Base-by-base conservation (phyloP, 2,329 filamentous ascomycete species). In the Aspergillus japonicus region DNA sequence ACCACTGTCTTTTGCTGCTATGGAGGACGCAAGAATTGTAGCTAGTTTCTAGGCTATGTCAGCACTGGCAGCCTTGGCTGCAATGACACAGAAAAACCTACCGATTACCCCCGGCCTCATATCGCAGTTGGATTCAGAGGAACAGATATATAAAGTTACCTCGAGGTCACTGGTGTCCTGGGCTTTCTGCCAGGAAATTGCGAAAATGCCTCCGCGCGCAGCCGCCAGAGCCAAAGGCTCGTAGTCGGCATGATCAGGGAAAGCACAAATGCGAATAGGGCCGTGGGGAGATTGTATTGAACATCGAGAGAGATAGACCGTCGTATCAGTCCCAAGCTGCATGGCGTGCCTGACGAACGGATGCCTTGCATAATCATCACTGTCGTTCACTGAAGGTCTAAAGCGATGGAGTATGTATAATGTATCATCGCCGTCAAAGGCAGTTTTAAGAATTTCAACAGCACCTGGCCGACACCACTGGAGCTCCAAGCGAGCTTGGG, bases 151-250 rank as follows among this genome's bases (percentile, higher is more conserved):
- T n/a, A 74, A 59, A 11, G 71, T 51, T 11, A 77, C 73, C 21
- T 70, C 65, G 57, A 71, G 58, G 11, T 68, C 61, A 31, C 59
- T 23, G 8, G 48, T 39, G 14, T 69, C 64, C 6, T 63, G 52
- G 31, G 21, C 14, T 60, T 75, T 68, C 51, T 71, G 70, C 75
- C 75, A 77, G n/a, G 72, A 75, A 42, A 77, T 75, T 1, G 70
- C 75, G 68, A 77, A 75, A 5, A 57, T 63, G n/a, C 63, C 56
- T 23, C 56, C 49, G 26, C 64, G 47, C 10, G 59, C 65, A 59
- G 64, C 65, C 8, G 71, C 68, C 50, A 77, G 55, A 33, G 71
- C 71, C 31, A 72, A 55, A 11, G 73, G 72, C 23, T 71, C 67
- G 47, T 70, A 73, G 2, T 69, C 66, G 4, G 29, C 53, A 44